Percentiles rank a stretch among this genome's conserved stretches.
Conservation (phyloP, 331 rosid genomes). For the Quercus lobata region DNA sequence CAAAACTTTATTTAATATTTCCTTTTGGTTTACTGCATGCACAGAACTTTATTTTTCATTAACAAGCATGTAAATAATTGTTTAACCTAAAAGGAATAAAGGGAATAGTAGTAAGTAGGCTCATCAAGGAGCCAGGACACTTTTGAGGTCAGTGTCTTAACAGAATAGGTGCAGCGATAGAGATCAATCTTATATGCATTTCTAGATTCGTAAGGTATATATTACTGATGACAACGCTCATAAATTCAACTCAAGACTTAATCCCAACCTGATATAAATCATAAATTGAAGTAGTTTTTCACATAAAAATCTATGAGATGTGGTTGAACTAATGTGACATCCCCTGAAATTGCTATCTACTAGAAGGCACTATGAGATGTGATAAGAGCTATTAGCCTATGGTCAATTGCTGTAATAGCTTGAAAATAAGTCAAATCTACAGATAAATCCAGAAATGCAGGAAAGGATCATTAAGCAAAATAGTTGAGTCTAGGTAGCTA, state of each 20-base stretch:
- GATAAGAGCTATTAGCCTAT: neutral
- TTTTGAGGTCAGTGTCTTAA: neutral
- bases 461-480: neutral
- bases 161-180: neutral
- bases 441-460: neutral
- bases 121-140: neutral
- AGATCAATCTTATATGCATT: neutral
- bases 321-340: neutral
- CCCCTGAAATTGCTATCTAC: neutral
- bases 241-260: neutral
- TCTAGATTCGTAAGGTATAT: neutral
- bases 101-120: neutral
- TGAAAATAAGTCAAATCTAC: neutral
- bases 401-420: neutral
- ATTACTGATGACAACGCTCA: neutral
- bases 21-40: neutral
- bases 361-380: neutral
- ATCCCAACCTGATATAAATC: neutral
- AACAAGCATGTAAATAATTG: constrained; percentile 1
- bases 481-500: constrained; percentile 1
- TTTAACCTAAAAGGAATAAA: neutral
- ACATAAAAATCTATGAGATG: too few species aligned
- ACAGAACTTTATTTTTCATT: neutral
- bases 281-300: neutral
- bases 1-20: constrained; percentile 10